Percentiles rank a stretch among this genome's conserved stretches.
These are phyloP conservation scores for Botrytis hyacinthi DNA, from an alignment of 2,329 filamentous ascomycete species.

Conservation along the genomic window DNA sequence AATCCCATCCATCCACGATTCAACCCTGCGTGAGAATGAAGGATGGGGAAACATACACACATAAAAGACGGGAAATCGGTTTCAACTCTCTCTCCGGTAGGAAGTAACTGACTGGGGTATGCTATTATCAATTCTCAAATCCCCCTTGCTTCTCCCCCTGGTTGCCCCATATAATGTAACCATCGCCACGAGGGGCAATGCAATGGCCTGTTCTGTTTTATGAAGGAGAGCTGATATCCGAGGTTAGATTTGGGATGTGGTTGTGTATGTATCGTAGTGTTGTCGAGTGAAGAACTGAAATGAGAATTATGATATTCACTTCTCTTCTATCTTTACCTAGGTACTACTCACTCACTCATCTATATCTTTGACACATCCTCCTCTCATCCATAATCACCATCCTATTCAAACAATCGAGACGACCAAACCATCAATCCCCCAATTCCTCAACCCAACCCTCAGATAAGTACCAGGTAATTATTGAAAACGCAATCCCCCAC, in stretches of 20 bases:
- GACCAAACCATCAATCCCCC: too few species aligned
- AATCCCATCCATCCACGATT: not conserved
- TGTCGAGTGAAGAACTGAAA: too few species aligned
- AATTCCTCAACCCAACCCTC: not conserved
- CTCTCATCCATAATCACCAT: not conserved
- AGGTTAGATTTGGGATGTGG: not conserved
- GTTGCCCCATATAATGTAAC: not conserved
- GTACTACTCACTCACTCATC: too few species aligned
- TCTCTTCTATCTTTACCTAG: not conserved
- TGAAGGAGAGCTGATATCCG: not conserved
- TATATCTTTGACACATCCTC: too few species aligned
- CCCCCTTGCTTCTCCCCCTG: not conserved
- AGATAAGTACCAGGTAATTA: not conserved
- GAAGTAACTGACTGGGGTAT: not conserved
- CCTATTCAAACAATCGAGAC: not conserved
- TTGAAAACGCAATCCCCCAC: not conserved
- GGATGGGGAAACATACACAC: not conserved
- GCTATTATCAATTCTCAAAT: not conserved
- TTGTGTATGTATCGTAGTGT: too few species aligned
- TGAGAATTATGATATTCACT: too few species aligned
- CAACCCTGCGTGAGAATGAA: not conserved
- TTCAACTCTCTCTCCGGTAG: not conserved
- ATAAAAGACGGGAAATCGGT: not conserved
- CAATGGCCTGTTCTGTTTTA: not conserved
- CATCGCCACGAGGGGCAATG: not conserved